phyloP scores from a whole-genome alignment of 2,329 filamentous ascomycete genomes.

The Cylindrodendrum hubeiense region DNA sequence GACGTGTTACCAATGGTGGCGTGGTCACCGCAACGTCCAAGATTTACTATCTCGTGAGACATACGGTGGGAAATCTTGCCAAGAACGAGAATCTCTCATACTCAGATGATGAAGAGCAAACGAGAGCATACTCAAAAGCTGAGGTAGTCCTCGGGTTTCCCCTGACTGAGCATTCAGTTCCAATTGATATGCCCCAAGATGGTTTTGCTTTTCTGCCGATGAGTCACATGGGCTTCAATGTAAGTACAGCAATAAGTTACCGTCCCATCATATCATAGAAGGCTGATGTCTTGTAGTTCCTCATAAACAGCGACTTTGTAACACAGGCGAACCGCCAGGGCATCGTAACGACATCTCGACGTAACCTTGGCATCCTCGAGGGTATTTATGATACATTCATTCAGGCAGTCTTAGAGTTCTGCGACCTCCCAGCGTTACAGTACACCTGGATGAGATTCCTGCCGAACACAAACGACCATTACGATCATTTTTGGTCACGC shows the following conservation, averaged over 20 bases:
- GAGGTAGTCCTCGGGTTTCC: neutral
- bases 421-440: neutral
- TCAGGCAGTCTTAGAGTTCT: neutral
- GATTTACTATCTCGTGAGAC: slow-evolving; percentile 1
- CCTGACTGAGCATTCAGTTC: neutral
- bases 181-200: neutral
- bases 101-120: neutral
- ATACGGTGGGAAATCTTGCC: neutral
- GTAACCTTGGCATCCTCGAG: slow-evolving; percentile 1
- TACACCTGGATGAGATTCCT: slow-evolving; percentile 15
- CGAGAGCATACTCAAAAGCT: neutral
- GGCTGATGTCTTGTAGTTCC: neutral
- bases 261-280: neutral
- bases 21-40: neutral
- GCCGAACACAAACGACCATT: neutral
- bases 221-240: slow-evolving; percentile 5
- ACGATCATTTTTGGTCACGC: slow-evolving; percentile 6
- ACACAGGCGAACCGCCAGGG: slow-evolving; percentile 10
- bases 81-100: slow-evolving; percentile 3
- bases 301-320: slow-evolving; percentile 11
- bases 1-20: neutral
- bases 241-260: neutral
- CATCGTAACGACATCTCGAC: slow-evolving; percentile 4
- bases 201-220: slow-evolving; percentile 7
- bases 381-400: slow-evolving; percentile 7